phyloP scores from a whole-genome alignment of 2,329 filamentous ascomycete species.

The Fusarium musae region DNA sequence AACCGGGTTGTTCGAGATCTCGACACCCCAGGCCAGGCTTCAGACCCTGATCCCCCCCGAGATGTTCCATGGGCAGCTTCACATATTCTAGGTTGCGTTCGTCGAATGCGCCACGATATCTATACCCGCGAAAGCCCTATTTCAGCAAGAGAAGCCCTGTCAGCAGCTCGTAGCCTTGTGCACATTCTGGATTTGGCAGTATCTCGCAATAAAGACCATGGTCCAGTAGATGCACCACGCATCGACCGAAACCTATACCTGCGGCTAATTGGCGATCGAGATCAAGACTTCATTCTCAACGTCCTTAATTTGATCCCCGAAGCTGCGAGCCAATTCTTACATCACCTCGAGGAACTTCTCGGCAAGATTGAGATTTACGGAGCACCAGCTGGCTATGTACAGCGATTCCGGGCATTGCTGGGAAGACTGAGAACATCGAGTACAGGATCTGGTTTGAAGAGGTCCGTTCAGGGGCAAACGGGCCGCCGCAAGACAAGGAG shows the following conservation, averaged over 20 bases:
- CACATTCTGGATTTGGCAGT: slow-evolving; percentile 60
- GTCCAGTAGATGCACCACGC: slow-evolving; percentile 40
- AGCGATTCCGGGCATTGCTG: slow-evolving; percentile 49
- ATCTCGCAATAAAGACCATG: slow-evolving; percentile 53
- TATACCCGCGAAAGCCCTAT: slow-evolving; percentile 53
- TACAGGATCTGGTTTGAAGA: slow-evolving; percentile 47
- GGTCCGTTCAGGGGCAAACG: slow-evolving; percentile 42
- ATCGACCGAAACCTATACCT: slow-evolving; percentile 59
- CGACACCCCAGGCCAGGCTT: slow-evolving; percentile 38
- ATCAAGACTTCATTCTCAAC: slow-evolving; percentile 58
- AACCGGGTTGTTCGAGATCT: slow-evolving; percentile 59
- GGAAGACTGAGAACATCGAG: slow-evolving; percentile 46
- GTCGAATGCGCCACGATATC: slow-evolving; percentile 57
- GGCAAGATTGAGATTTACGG: slow-evolving; percentile 49
- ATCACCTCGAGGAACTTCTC: slow-evolving; percentile 50
- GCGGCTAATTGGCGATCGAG: slow-evolving; percentile 58
- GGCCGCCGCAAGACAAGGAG: slow-evolving; percentile 48
- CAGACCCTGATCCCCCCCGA: slow-evolving; percentile 46
- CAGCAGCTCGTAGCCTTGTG: slow-evolving; percentile 60
- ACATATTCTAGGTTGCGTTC: slow-evolving; percentile 57
- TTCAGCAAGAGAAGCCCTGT: slow-evolving; percentile 52
- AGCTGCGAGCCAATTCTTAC: slow-evolving; percentile 56
- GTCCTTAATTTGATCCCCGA: slow-evolving; percentile 57
- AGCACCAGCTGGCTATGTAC: slow-evolving; percentile 51
- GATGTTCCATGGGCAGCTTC: slow-evolving; percentile 61